A percentile compares a stretch with the other conserved stretches of the same genome.
Evolutionary conservation across 169 alveolate genomes (phyloP).

Genomic region (Eimeria necatrix): DNA sequence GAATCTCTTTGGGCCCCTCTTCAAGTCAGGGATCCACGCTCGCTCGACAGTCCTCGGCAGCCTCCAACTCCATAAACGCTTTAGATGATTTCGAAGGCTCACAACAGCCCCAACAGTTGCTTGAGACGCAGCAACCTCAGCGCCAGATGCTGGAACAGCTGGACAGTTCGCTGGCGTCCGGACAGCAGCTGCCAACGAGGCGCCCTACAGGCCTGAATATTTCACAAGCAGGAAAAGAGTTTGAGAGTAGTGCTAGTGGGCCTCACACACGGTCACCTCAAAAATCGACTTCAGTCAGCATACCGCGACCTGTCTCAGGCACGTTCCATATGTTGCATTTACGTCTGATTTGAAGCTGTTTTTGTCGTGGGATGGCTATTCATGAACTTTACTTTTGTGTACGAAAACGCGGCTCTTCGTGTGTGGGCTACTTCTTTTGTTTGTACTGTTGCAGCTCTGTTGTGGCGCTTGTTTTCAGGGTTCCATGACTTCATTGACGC

Average conservation of each 20-base stretch:
- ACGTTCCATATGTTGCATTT: not conserved
- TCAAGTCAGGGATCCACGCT: not conserved
- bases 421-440: not conserved
- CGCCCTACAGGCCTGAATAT: not conserved
- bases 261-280: not conserved
- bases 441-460: not conserved
- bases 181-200: constrained; percentile 16
- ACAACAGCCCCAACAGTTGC: not conserved
- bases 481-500: constrained; percentile 48
- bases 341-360: not conserved
- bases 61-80: not conserved
- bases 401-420: not conserved
- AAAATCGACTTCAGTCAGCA: not conserved
- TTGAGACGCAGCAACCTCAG: not conserved
- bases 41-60: not conserved
- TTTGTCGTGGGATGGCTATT: not conserved
- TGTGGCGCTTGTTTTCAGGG: constrained; percentile 11
- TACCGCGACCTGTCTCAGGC: constrained; percentile 23
- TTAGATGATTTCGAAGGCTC: not conserved
- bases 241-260: not conserved
- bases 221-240: not conserved
- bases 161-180: not conserved
- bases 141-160: not conserved
- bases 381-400: not conserved
- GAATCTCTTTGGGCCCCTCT: not conserved